These are phyloP conservation scores for Dendrobium catenatum DNA, from an alignment of 106 monocot species.

Conservation along the genomic window DNA sequence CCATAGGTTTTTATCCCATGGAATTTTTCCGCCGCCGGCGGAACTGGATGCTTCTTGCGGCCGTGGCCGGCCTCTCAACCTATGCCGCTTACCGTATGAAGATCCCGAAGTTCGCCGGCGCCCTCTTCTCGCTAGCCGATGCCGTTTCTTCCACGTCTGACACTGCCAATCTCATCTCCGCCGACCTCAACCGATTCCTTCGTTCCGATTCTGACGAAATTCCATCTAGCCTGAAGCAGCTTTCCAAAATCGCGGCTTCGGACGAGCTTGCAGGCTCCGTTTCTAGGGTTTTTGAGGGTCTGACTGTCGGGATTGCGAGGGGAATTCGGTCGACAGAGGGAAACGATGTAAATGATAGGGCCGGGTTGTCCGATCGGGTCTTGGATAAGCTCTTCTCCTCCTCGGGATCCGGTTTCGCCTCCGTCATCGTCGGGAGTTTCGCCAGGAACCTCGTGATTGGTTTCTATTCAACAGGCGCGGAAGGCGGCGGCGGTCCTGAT, in stretches of 20 bases:
- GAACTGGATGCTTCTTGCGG: conserved; percentile 29
- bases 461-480: conserved; percentile 7
- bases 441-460: conserved; percentile 49
- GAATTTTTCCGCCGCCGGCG: conserved; percentile 28
- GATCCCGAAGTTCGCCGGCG: conserved; percentile 20
- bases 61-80: conserved; percentile 21
- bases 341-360: not conserved
- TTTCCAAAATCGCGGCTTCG: conserved; percentile 48
- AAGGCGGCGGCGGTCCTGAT: not conserved
- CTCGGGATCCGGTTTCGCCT: conserved; percentile 46
- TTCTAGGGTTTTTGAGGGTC: conserved; percentile 43
- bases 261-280: conserved; percentile 38
- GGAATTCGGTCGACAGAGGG: conserved; percentile 5
- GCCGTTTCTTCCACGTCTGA: conserved; percentile 45
- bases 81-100: conserved; percentile 36
- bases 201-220: conserved; percentile 52
- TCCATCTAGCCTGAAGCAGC: conserved; percentile 41
- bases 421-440: conserved; percentile 54
- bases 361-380: conserved; percentile 27
- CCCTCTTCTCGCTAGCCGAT: conserved; percentile 43
- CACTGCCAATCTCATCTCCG: conserved; percentile 32
- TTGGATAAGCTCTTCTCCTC: conserved; percentile 47
- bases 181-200: conserved; percentile 57
- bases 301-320: conserved; percentile 42
- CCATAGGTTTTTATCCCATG: not conserved